A percentile compares a stretch with the other conserved stretches of the same genome.
Conservation (phyloP, 73 alveolate species). For the Loxodes magnus region DNA sequence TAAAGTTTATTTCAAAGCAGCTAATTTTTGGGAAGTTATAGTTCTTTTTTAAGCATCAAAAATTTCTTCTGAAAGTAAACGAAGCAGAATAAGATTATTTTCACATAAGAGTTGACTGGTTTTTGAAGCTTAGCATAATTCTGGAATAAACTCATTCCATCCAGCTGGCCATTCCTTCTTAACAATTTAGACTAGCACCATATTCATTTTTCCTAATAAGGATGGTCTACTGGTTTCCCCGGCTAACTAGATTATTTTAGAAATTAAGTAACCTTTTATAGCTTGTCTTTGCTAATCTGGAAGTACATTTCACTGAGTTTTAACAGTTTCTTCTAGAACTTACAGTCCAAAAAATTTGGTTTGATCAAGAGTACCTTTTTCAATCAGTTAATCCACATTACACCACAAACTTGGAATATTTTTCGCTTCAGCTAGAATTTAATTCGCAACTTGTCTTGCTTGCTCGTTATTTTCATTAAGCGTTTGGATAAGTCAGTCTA, state of each 20-base stretch:
- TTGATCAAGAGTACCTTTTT: constrained; percentile 18
- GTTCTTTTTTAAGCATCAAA: constrained; percentile 79
- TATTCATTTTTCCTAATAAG: constrained; percentile 64
- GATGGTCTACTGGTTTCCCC: constrained; percentile 11
- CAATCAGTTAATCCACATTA: constrained; percentile 33
- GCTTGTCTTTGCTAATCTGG: constrained; percentile 50
- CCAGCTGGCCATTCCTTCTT: constrained; percentile 90
- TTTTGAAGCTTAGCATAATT: constrained; percentile 72
- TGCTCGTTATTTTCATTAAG: constrained; percentile 10
- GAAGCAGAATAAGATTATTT: constrained; percentile 66
- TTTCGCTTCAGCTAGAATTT: constrained; percentile 35
- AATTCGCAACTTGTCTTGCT: constrained; percentile 24
- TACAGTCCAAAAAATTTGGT: constrained; percentile 46
- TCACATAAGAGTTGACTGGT: constrained; percentile 72
- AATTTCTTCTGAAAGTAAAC: constrained; percentile 86
- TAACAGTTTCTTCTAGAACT: constrained; percentile 43
- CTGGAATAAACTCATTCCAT: constrained; percentile 85
- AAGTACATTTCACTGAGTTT: constrained; percentile 46
- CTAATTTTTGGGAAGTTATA: constrained; percentile 55
- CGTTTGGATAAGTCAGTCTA: constrained; percentile 4
- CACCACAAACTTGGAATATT: constrained; percentile 37
- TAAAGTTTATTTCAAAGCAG: constrained; percentile 68
- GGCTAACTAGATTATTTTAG: constrained; percentile 19
- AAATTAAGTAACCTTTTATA: constrained; percentile 34
- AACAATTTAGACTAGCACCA: constrained; percentile 61